These are phyloP conservation scores for Platismatia glauca DNA, from an alignment of 495 filamentous ascomycete genomes.

Conservation along the genomic window DNA sequence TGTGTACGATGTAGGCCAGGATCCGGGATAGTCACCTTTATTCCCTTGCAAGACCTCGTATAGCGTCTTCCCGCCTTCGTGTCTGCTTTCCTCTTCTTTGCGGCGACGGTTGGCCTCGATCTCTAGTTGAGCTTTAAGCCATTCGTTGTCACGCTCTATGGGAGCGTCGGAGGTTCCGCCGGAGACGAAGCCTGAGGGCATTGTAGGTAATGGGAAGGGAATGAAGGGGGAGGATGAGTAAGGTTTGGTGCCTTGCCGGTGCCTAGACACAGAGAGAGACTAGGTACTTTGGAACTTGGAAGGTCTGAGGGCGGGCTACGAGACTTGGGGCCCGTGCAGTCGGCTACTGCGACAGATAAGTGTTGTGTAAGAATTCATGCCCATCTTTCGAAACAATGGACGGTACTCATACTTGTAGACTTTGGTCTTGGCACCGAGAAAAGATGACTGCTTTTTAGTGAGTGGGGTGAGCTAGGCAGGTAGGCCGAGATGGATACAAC, in stretches of 20 bases:
- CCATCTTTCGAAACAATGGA: too few relatives aligned
- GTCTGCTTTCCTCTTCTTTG: constrained; percentile 48
- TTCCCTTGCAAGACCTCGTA: constrained; percentile 87
- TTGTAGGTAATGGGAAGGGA: constrained; percentile 24
- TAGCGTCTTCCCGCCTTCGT: constrained; percentile 60
- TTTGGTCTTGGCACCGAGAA: too few relatives aligned
- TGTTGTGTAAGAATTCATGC: too few relatives aligned
- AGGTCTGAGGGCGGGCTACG: too few relatives aligned
- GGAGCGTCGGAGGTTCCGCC: constrained; percentile 65
- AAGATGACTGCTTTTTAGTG: too few relatives aligned
- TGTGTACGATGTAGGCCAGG: background rate
- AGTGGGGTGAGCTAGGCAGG: too few relatives aligned
- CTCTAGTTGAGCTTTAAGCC: constrained; percentile 67
- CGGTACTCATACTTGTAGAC: too few relatives aligned
- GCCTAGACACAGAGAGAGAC: constrained; percentile 16
- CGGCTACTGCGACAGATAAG: too few relatives aligned
- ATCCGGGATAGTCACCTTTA: constrained; percentile 61
- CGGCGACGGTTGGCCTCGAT: constrained; percentile 58
- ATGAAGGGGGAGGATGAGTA: background rate
- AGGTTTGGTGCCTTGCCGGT: constrained; percentile 20
- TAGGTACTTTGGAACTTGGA: too few relatives aligned
- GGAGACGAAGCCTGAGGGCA: constrained; percentile 88
- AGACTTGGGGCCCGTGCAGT: too few relatives aligned
- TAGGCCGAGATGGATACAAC: too few relatives aligned
- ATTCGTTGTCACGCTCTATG: constrained; percentile 56